Base-by-base conservation (phyloP, 305 asterid species). In the Fraxinus floribunda region DNA sequence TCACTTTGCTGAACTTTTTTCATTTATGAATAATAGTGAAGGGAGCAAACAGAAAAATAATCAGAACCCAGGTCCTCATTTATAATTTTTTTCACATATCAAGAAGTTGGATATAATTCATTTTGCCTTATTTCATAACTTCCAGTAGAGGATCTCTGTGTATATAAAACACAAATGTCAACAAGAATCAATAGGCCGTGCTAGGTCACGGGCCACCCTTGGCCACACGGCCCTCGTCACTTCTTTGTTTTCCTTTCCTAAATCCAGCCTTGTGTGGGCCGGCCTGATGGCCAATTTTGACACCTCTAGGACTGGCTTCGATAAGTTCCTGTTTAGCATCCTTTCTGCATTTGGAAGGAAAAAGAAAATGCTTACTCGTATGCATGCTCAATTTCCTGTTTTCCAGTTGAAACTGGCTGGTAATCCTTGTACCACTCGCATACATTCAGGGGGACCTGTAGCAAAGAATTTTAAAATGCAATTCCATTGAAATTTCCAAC, bases 381-480 rank as follows among this genome's bases (percentile, higher is more conserved):
- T 80, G 99, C 99, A 86, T 95, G 95, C 90, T 97, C 99, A 55
- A 93, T 90, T 91, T 97, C 99, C 88, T 91, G 98, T 85, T 95
- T 94, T 86, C 98, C 99, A 0, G 98, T 89, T 77, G 98, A 93
- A 89, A 89, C 93, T n/a, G 98, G 91, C 88, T 94, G 96, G 90
- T 97, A 97, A 90, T 97, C 99, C 89, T 93, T 92, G 88, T 91
- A 94, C 99, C 99, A 97, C 81, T 88, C 94, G 60, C 99, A 97
- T 60, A 82, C 87, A 86, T 91, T 95, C 78, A 97, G 88, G 29
- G 99, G 98, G 70, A 93, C 99, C 99, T 97, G 90, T 87, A 82
- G 76, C 79, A 24, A 78, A 80, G 75, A 78, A 82, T 3, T 76
- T 35, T 68, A 77, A 79, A 85, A 82, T 75, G 39, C 44, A 80